Percentiles rank a stretch among this genome's conserved stretches.
phyloP scores from a whole-genome alignment of 2,329 filamentous ascomycete species.

The Pyrenochaeta sp. region DNA sequence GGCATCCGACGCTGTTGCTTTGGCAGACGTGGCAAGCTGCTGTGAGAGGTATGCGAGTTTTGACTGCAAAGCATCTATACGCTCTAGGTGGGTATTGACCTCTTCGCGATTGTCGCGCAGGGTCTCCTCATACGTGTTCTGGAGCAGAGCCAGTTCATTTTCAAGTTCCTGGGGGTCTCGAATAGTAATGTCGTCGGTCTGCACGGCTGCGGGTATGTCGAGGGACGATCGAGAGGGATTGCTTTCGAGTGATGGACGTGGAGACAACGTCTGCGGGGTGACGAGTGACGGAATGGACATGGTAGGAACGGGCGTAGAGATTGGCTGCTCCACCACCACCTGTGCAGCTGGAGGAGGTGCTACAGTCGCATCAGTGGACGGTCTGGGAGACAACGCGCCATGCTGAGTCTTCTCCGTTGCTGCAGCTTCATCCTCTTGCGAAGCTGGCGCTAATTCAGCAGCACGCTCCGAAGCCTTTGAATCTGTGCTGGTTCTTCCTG shows the following conservation, averaged over 20 bases:
- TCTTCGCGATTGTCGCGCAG: slow-evolving; percentile 78
- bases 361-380: slow-evolving; percentile 36
- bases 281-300: slow-evolving; percentile 46
- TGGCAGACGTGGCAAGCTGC: slow-evolving; percentile 79
- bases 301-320: slow-evolving; percentile 31
- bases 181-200: slow-evolving; percentile 41
- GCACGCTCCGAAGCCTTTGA: slow-evolving; percentile 46
- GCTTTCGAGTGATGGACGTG: slow-evolving; percentile 47
- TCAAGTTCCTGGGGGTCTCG: slow-evolving; percentile 49
- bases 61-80: slow-evolving; percentile 88
- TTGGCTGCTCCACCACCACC: slow-evolving; percentile 49
- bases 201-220: slow-evolving; percentile 36
- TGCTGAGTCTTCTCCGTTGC: slow-evolving; percentile 19
- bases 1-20: slow-evolving; percentile 65
- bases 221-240: slow-evolving; percentile 40
- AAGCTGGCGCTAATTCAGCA: slow-evolving; percentile 16
- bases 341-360: slow-evolving; percentile 20
- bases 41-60: slow-evolving; percentile 90
- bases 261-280: slow-evolving; percentile 36
- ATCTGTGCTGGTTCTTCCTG: slow-evolving; percentile 57
- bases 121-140: slow-evolving; percentile 59
- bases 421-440: slow-evolving; percentile 20
- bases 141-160: slow-evolving; percentile 58
- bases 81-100: slow-evolving; percentile 82
- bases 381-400: slow-evolving; percentile 24